Base-by-base conservation (phyloP, 2,329 filamentous ascomycete genomes). In the Colletotrichum agaves region DNA sequence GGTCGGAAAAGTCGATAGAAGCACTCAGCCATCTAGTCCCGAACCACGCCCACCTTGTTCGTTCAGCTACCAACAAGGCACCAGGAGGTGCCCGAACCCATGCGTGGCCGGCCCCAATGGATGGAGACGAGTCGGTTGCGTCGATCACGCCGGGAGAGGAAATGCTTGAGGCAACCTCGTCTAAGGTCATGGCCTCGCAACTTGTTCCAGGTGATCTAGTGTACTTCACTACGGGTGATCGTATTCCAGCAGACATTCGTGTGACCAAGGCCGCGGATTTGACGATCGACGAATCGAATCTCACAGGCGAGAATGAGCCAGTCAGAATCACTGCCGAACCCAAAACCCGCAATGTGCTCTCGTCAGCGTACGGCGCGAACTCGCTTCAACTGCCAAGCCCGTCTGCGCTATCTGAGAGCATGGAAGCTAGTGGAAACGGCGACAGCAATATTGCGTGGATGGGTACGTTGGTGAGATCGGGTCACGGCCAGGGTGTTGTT, bases 1-100 rank as follows among this genome's bases (percentile, higher is more conserved):
- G 96, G 67, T 98, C 96, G 7, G 96, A 99, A 78, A 97, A 99
- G 80, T 98, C 95, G 3, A 89, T 99, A 72, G 96, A 99, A 79
- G 96, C 96, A 19, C 83, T 99, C 72, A 98, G 92, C 75, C 93
- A 96, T 74, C 83, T 99, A 27, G 95, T 99, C 0, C 97, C 96
- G 31, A 97, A 98, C 77, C 93, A 94, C 77, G 96, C 97, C 33
- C 94, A 99, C 80, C 84, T 98, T n/a, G 93, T 99, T 68, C 90
- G 97, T 69, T 85, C 86, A 35, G 78, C 82, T 44, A 66, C 78
- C 49, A 80, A 77, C 41, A 82, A 79, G 57, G 43, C 76, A 39
- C 67, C 76, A 5, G 67, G 75, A 15, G 74, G 73, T 27, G 70
- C 75, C 27, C 82, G 78, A 56, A 76, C 78, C 52, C 75, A 82